Conservation (phyloP, 2,329 filamentous ascomycete genomes). For the Scedosporium dehoogii region DNA sequence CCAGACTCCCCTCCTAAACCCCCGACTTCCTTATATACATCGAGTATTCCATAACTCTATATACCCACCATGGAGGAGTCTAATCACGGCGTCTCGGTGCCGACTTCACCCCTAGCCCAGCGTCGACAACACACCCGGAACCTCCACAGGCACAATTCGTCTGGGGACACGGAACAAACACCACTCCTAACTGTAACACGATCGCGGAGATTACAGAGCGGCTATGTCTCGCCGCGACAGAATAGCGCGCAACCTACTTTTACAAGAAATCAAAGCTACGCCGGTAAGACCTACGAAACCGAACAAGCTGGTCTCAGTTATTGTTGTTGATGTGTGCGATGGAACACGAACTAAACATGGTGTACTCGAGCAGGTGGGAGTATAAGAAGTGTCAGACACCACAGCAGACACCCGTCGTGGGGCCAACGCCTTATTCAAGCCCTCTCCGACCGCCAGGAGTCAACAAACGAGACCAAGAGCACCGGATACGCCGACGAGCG, state of each 20-base stretch:
- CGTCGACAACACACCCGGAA: background rate
- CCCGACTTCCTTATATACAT: background rate
- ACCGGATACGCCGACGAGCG: conserved; percentile 70
- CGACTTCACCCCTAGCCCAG: background rate
- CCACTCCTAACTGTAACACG: conserved; percentile 6
- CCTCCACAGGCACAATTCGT: background rate
- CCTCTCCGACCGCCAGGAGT: conserved; percentile 46
- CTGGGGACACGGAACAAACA: background rate
- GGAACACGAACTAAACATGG: background rate
- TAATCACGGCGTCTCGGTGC: background rate
- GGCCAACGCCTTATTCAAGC: conserved; percentile 52
- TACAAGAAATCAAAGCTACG: conserved; percentile 33
- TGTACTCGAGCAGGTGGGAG: conserved; percentile 18
- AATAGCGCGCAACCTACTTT: conserved; percentile 1
- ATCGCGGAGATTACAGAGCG: conserved; percentile 12
- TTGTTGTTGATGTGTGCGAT: background rate
- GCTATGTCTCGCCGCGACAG: conserved; percentile 10
- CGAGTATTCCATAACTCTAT: background rate
- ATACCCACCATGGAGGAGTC: background rate
- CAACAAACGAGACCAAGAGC: conserved; percentile 53
- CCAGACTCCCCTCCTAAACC: background rate
- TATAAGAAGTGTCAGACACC: conserved; percentile 31
- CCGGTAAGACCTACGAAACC: conserved; percentile 21
- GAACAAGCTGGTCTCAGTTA: background rate
- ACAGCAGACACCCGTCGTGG: conserved; percentile 50